phyloP scores from a whole-genome alignment of 768 basidiomycete genomes.

The Russula foetens region DNA sequence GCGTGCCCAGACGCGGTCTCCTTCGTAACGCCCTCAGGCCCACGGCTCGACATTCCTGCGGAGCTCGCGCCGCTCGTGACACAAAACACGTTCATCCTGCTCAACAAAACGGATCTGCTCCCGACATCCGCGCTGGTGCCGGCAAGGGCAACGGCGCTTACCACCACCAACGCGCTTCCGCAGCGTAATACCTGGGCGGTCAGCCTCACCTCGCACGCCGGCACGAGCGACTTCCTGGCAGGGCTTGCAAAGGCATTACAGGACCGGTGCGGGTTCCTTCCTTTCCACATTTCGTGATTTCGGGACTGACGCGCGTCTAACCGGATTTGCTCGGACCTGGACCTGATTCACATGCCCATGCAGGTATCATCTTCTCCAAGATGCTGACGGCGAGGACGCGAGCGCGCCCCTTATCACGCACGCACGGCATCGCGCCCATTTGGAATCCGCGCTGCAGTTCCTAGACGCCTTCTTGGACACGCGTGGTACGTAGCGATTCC shows the following conservation, averaged over 20 bases:
- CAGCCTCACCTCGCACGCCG: constrained; percentile 54
- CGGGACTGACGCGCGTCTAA: background rate
- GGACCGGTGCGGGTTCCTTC: constrained; percentile 32
- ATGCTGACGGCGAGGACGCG: constrained; percentile 19
- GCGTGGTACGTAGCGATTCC: constrained; percentile 26
- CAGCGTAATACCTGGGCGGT: constrained; percentile 41
- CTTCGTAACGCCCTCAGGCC: background rate
- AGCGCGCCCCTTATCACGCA: constrained; percentile 66
- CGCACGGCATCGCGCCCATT: constrained; percentile 68
- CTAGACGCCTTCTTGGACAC: constrained; percentile 52
- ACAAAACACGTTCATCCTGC: constrained; percentile 53
- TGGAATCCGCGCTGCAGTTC: constrained; percentile 55
- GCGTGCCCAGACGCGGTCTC: constrained; percentile 46
- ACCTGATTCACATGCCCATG: background rate
- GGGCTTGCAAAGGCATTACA: constrained; percentile 47
- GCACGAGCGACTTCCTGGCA: constrained; percentile 50
- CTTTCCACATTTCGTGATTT: too few species aligned
- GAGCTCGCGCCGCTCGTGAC: constrained; percentile 42
- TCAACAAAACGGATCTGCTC: constrained; percentile 73
- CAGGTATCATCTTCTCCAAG: constrained; percentile 16
- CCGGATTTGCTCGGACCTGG: background rate
- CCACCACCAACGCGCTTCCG: background rate
- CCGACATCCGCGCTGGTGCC: constrained; percentile 8
- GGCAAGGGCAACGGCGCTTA: too few species aligned
- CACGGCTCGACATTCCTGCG: constrained; percentile 33